A percentile compares a stretch with the other conserved stretches of the same genome.
Evolutionary conservation across 2,329 filamentous ascomycete genomes (phyloP).

Genomic region (Orbilia quercus): DNA sequence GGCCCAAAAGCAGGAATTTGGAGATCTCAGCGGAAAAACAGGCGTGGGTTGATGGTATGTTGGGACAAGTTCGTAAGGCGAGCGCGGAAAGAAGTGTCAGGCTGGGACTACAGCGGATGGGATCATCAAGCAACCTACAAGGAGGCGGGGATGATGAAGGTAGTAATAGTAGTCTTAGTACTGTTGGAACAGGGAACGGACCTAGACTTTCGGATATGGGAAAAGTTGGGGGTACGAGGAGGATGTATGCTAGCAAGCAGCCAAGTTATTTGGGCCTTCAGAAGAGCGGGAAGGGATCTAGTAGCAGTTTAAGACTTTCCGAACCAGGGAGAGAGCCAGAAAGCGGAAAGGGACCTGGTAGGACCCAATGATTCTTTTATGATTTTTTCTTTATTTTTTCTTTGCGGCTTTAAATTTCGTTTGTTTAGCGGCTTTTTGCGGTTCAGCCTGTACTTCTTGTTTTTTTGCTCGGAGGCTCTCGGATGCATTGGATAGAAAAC

Average conservation of each 20-base stretch:
- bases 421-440: background rate
- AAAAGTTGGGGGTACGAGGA: slow-evolving; percentile 46
- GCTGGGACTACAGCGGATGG: slow-evolving; percentile 30
- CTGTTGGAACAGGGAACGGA: slow-evolving; percentile 20
- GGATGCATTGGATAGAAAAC: too few species aligned
- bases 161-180: slow-evolving; percentile 17
- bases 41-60: slow-evolving; percentile 84
- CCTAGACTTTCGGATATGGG: slow-evolving; percentile 45
- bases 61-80: slow-evolving; percentile 79
- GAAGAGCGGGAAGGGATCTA: slow-evolving; percentile 34
- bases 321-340: slow-evolving; percentile 25
- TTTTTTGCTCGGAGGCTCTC: too few species aligned
- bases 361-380: slow-evolving; percentile 23
- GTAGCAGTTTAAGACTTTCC: slow-evolving; percentile 36
- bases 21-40: slow-evolving; percentile 78
- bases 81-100: slow-evolving; percentile 68
- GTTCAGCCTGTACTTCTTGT: too few species aligned
- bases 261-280: slow-evolving; percentile 30
- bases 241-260: slow-evolving; percentile 52
- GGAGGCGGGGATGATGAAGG: slow-evolving; percentile 35
- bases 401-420: slow-evolving; percentile 27
- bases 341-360: slow-evolving; percentile 8
- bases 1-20: slow-evolving; percentile 73
- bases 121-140: slow-evolving; percentile 25
- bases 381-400: slow-evolving; percentile 18